Base-by-base conservation (phyloP, 768 basidiomycete species). In the Strobilomyces confusus region DNA sequence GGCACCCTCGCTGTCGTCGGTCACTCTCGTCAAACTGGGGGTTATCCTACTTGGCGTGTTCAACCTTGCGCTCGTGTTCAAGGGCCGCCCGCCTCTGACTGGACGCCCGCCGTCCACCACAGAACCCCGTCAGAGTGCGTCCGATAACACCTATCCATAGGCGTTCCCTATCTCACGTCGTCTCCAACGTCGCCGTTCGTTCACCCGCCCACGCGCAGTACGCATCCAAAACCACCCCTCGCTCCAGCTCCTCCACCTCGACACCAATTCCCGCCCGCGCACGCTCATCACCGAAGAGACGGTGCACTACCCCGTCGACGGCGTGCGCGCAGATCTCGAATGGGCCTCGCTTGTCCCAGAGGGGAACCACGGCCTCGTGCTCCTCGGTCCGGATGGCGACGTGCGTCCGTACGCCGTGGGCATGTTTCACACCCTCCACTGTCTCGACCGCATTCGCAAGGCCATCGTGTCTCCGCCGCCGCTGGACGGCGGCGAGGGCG, bases 391-490 rank as follows among this genome's bases (percentile, higher is more conserved):
- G 4, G 53, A 62, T 20, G 49, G 56, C 8, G 13, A 55, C 25
- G 19, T 54, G 2, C 63, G 65, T 15, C 67, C 73, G 2, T 74
- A 69, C 55, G 69, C 70, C 9, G 55, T 75, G 29, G 51, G 67
- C 30, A 69, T 76, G 61, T 67, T 77, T 36, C 75, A 77, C 61
- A 68, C 72, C 33, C 62, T 77, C 0, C 71, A 72, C 22, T 76
- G 75, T 51, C 63, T 77, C 56, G 61, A 76, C 40, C 57, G 74
- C 17, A 44, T 75, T n/a, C 68, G 73, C 25, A 57, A 30, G 8
- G 62, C 66, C 34, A 53, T 71, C 50, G 42, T 49, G 1, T 4
- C 38, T 17, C n/a, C 33, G 2, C 13, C 33, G 17, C n/a, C 32
- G 26, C 9, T n/a, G 1, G 17, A 6, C 15, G 20, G 30, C 14